Evolutionary conservation across 805 yeast genomes (phyloP).

Genomic region (Wickerhamia fluorescens): DNA sequence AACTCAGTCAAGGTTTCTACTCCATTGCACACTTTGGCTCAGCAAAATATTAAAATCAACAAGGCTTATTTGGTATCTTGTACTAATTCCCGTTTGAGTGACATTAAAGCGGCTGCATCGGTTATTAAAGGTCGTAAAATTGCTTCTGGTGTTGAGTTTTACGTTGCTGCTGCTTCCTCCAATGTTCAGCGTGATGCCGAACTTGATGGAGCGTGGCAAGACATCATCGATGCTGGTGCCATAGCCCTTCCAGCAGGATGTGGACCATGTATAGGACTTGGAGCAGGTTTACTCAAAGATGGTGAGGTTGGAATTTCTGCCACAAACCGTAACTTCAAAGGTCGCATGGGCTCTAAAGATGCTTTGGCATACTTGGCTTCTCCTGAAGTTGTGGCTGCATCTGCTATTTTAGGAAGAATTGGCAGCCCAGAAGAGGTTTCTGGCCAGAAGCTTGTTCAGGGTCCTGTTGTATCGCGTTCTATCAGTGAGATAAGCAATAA

Average conservation of each 20-base stretch:
- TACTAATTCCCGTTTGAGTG: slow-evolving; percentile 90
- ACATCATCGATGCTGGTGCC: slow-evolving; percentile 86
- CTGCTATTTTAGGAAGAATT: slow-evolving; percentile 91
- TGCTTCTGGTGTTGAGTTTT: slow-evolving; percentile 87
- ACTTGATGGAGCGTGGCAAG: slow-evolving; percentile 86
- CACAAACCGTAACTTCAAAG: slow-evolving; percentile 97
- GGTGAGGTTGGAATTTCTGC: slow-evolving; percentile 99
- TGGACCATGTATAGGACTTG: slow-evolving; percentile 98
- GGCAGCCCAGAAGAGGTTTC: slow-evolving; percentile 84
- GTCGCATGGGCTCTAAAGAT: slow-evolving; percentile 97
- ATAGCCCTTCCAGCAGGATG: slow-evolving; percentile 96
- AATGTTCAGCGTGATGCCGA: slow-evolving; percentile 92
- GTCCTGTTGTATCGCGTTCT: slow-evolving; percentile 40
- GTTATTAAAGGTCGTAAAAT: slow-evolving; percentile 76
- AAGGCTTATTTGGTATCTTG: slow-evolving; percentile 98
- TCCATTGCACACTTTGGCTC: slow-evolving; percentile 67
- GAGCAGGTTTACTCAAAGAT: slow-evolving; percentile 85
- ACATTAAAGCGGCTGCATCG: slow-evolving; percentile 90
- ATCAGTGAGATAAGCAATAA: slow-evolving; percentile 8
- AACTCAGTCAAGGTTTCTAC: slow-evolving; percentile 91
- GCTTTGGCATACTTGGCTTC: slow-evolving; percentile 95
- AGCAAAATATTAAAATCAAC: slow-evolving; percentile 68
- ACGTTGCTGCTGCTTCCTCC: slow-evolving; percentile 95
- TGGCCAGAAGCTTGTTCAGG: slow-evolving; percentile 45
- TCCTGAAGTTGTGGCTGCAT: slow-evolving; percentile 97